Conservation (phyloP, 2,329 filamentous ascomycete genomes). For the Clonostachys solani region DNA sequence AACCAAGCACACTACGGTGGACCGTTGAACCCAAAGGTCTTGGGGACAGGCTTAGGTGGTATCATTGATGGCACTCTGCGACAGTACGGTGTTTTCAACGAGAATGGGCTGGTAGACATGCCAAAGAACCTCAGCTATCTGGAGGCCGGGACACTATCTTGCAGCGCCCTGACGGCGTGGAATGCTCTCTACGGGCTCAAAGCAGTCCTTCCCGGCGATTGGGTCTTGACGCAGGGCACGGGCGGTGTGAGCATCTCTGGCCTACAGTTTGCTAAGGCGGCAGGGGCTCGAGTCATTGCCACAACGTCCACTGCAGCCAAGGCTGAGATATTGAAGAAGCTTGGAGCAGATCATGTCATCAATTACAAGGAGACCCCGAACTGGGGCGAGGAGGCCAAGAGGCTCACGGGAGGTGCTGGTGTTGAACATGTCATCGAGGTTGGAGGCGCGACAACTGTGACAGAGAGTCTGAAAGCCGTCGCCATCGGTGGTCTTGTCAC, state of each 20-base stretch:
- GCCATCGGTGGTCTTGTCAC: slow-evolving; percentile 33
- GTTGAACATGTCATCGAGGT: slow-evolving; percentile 38
- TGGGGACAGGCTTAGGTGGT: slow-evolving; percentile 12
- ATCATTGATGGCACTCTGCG: slow-evolving; percentile 22
- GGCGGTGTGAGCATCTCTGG: slow-evolving; percentile 35
- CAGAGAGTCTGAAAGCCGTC: slow-evolving; percentile 30
- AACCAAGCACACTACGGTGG: slow-evolving; percentile 13
- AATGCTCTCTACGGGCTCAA: slow-evolving; percentile 49
- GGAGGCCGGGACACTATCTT: slow-evolving; percentile 45
- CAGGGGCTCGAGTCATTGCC: slow-evolving; percentile 33
- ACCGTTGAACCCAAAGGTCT: not conserved
- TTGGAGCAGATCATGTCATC: slow-evolving; percentile 36
- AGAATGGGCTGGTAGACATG: slow-evolving; percentile 56
- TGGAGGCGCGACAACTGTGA: slow-evolving; percentile 29
- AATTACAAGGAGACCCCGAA: slow-evolving; percentile 32
- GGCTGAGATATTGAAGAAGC: slow-evolving; percentile 22
- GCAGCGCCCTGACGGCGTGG: slow-evolving; percentile 52
- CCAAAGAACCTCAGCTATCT: slow-evolving; percentile 41
- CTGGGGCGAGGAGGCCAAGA: slow-evolving; percentile 31
- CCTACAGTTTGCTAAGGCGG: slow-evolving; percentile 33
- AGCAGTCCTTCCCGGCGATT: slow-evolving; percentile 22
- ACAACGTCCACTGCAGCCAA: slow-evolving; percentile 32
- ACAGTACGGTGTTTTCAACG: slow-evolving; percentile 18
- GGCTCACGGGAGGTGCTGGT: slow-evolving; percentile 26
- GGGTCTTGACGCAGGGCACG: slow-evolving; percentile 34